Base-by-base conservation (phyloP, 2,329 filamentous ascomycete genomes). In the Cercospora janseana region DNA sequence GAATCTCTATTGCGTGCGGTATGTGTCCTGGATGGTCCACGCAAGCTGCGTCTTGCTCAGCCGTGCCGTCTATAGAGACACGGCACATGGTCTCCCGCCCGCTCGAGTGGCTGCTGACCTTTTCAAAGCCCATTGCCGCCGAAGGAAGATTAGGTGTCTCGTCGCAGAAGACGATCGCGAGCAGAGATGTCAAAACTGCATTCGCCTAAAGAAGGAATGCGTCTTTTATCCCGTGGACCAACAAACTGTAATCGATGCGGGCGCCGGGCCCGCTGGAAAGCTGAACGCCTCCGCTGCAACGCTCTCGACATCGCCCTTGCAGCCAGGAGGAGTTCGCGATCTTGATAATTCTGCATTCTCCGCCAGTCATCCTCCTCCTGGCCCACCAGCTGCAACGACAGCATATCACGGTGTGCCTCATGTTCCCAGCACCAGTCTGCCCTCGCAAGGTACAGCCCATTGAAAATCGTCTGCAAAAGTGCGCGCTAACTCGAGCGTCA, bases 1-100 rank as follows among this genome's bases (percentile, higher is more conserved):
- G 92, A 65, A 95, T 90, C 27, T 94, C 91, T 35, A 88, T 96
- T 62, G 93, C 92, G 61, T 97, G 92, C 75, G 87, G 92, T 97
- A 80, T 81, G 91, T 83, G 20, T 46, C 34, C 13, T 16, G 41
- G 49, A 60, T 46, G 32, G 29, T 48, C 29, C 34, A 21, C 50
- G 29, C 40, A 44, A 42, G 26, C 45, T 24, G 40, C 43, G 34
- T 26, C 35, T 15, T 26, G n/a, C n/a, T 37, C 23, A 46, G 12
- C 31, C 52, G 34, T 51, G 52, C 53, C 50, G 43, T 45, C 35
- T 48, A 26, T 10, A 37, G 32, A 51, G 43, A 57, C 31, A 48
- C 57, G 46, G 49, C 51, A 54, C 27, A 29, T 21, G 48, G 35
- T 28, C 35, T 49, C 41, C 49, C 49, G 37, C 43, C 42, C 46